Percentiles rank a stretch among this genome's conserved stretches.
Evolutionary conservation across 306 rosid species (phyloP).

Genomic region (Vachellia collinsii): DNA sequence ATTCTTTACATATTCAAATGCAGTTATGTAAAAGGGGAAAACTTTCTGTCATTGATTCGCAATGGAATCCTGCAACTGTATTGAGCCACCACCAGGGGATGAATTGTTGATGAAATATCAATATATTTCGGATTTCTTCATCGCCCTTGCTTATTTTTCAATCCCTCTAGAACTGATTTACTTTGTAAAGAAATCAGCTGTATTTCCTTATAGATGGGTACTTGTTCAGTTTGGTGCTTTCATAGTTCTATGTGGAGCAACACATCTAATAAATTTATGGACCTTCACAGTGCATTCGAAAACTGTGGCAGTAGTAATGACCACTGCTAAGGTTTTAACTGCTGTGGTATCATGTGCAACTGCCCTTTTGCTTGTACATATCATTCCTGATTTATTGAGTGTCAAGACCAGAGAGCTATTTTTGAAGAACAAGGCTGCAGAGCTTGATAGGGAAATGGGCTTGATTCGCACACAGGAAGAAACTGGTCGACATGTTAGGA

Average conservation of each 20-base stretch:
- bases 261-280: conserved; percentile 77
- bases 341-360: conserved; percentile 83
- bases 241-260: conserved; percentile 86
- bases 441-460: conserved; percentile 86
- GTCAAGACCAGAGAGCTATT: conserved; percentile 75
- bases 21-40: conserved; percentile 47
- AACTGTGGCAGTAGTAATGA: conserved; percentile 74
- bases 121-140: conserved; percentile 77
- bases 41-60: conserved; percentile 42
- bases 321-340: conserved; percentile 73
- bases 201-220: conserved; percentile 85
- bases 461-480: conserved; percentile 80
- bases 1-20: conserved; percentile 35
- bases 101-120: conserved; percentile 77
- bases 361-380: conserved; percentile 82
- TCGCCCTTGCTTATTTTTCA: conserved; percentile 79
- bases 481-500: conserved; percentile 84
- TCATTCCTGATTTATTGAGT: conserved; percentile 79
- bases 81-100: conserved; percentile 76
- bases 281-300: conserved; percentile 63
- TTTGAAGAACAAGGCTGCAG: conserved; percentile 82
- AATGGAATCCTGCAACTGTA: conserved; percentile 72
- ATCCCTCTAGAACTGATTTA: conserved; percentile 81
- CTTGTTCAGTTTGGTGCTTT: conserved; percentile 89
- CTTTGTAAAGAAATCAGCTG: conserved; percentile 80